A percentile compares a stretch with the other conserved stretches of the same genome.
Evolutionary conservation across 2,329 filamentous ascomycete species (phyloP).

Genomic region (Dactylellina cionopaga): DNA sequence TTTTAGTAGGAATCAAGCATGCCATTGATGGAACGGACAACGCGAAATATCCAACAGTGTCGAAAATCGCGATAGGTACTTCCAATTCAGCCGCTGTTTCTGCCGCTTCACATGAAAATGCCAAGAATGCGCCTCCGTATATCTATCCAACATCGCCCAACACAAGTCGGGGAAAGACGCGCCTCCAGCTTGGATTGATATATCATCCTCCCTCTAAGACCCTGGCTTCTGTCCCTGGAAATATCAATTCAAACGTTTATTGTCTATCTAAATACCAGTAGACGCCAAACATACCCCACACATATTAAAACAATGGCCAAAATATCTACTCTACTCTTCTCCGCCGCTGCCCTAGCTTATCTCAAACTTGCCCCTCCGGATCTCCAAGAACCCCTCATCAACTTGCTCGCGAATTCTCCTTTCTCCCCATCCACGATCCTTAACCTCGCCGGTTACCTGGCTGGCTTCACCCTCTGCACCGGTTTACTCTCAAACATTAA

Average conservation of each 20-base stretch:
- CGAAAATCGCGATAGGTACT: no score
- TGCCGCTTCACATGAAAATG: slow-evolving; percentile 19
- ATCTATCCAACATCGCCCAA: slow-evolving; percentile 14
- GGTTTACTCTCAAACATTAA: slow-evolving; percentile 22
- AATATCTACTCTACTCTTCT: slow-evolving; percentile 26
- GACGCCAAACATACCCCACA: no score
- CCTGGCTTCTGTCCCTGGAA: no score
- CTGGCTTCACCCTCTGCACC: slow-evolving; percentile 11
- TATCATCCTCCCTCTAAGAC: not conserved
- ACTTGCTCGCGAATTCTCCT: slow-evolving; percentile 25
- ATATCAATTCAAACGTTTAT: not conserved
- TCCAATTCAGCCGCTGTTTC: no score
- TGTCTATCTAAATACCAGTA: not conserved
- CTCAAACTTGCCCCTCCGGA: slow-evolving; percentile 28
- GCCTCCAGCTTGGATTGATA: not conserved
- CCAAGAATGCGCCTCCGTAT: not conserved
- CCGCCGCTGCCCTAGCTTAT: slow-evolving; percentile 20
- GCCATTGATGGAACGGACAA: no score
- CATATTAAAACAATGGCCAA: slow-evolving; percentile 26
- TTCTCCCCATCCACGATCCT: not conserved
- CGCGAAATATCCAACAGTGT: no score
- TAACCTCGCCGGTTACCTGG: not conserved
- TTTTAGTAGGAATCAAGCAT: no score
- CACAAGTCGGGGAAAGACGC: not conserved
- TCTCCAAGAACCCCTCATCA: slow-evolving; percentile 6